A percentile compares a stretch with the other conserved stretches of the same genome.
These are phyloP conservation scores for Pugionium cornutum DNA, from an alignment of 345 rosid genomes.

Conservation along the genomic window DNA sequence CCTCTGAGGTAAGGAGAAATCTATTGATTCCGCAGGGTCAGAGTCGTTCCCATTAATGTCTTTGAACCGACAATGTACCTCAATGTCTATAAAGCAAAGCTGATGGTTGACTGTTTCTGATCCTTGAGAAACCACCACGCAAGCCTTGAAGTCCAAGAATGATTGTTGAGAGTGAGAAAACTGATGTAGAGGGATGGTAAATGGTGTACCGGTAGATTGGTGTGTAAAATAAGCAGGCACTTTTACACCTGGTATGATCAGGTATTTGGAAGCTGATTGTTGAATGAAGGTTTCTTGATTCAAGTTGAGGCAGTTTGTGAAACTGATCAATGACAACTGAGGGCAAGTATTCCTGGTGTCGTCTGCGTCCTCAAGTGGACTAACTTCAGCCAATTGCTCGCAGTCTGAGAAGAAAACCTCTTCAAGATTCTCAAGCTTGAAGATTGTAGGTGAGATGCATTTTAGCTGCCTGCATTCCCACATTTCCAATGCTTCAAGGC, in stretches of 20 bases:
- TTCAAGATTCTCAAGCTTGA: slow-evolving; percentile 1
- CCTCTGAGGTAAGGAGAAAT: slow-evolving; percentile 17
- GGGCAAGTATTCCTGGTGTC: neutral
- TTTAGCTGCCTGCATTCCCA: slow-evolving; percentile 10
- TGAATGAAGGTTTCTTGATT: slow-evolving; percentile 22
- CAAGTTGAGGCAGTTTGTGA: slow-evolving; percentile 1
- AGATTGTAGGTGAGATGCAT: slow-evolving; percentile 15
- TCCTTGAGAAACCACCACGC: slow-evolving; percentile 30
- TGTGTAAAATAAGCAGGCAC: slow-evolving; percentile 18
- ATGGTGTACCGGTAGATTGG: neutral
- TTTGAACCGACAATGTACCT: slow-evolving; percentile 24
- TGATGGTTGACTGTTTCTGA: neutral
- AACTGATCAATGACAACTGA: slow-evolving; percentile 19
- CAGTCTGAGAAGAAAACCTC: slow-evolving; percentile 26
- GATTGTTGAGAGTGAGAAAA: slow-evolving; percentile 4
- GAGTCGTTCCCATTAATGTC: slow-evolving; percentile 21
- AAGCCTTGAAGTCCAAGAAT: slow-evolving; percentile 29
- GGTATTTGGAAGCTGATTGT: slow-evolving; percentile 1
- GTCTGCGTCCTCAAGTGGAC: neutral
- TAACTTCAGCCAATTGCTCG: slow-evolving; percentile 12
- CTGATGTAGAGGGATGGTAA: slow-evolving; percentile 2
- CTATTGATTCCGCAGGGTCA: neutral
- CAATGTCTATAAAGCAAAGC: slow-evolving; percentile 24
- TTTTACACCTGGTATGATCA: slow-evolving; percentile 21
- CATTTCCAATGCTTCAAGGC: slow-evolving; percentile 1